Conservation (phyloP, 345 rosid species). For the Populus nigra region DNA sequence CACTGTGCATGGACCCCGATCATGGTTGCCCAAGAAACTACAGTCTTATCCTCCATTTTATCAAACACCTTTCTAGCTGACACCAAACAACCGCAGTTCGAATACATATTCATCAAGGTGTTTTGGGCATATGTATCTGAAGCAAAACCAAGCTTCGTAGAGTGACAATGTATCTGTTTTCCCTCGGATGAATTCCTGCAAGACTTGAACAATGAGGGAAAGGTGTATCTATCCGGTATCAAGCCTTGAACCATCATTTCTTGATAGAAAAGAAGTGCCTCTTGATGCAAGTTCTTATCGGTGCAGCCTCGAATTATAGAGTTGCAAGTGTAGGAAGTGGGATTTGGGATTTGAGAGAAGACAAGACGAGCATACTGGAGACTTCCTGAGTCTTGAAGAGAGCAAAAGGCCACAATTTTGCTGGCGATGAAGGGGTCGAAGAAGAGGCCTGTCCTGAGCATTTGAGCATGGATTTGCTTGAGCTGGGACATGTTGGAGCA, state of each 20-base stretch:
- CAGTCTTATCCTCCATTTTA: constrained; percentile 19
- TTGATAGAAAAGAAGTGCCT: constrained; percentile 11
- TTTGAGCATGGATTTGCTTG: constrained; percentile 20
- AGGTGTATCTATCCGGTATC: constrained; percentile 19
- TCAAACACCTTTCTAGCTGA: constrained; percentile 15
- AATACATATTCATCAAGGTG: constrained; percentile 24
- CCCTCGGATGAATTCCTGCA: constrained; percentile 1
- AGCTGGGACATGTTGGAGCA: constrained; percentile 18
- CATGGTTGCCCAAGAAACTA: constrained; percentile 25
- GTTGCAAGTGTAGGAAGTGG: constrained; percentile 16
- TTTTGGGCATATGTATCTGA: constrained; percentile 25
- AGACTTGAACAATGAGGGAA: constrained; percentile 28
- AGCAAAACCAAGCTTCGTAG: constrained; percentile 21
- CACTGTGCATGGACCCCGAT: constrained; percentile 17
- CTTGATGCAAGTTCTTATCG: constrained; percentile 6
- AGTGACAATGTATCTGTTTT: constrained; percentile 19
- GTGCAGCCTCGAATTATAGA: constrained; percentile 25
- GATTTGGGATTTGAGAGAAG: constrained; percentile 17
- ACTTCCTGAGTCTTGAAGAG: constrained; percentile 7
- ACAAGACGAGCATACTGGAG: constrained; percentile 15
- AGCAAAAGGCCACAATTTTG: constrained; percentile 6
- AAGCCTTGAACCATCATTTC: constrained; percentile 16
- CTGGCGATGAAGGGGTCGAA: constrained; percentile 1
- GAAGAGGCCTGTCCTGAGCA: constrained; percentile 16
- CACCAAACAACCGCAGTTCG: constrained; percentile 21